phyloP scores from a whole-genome alignment of 163 green algal genomes.

The Scenedesmus sp. region DNA sequence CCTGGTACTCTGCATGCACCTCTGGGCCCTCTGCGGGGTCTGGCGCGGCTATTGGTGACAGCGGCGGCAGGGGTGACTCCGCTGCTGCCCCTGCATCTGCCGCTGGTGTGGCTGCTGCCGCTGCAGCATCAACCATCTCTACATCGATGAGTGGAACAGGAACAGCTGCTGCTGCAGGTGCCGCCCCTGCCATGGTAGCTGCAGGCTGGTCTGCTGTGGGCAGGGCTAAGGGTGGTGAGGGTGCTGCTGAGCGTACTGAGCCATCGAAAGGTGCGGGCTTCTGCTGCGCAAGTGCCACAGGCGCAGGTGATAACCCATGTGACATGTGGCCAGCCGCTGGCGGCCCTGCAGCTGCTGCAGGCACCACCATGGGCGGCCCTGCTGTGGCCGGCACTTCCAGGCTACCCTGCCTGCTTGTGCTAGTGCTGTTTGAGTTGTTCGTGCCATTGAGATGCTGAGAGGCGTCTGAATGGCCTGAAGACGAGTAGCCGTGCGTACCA shows the following conservation, averaged over 20 bases:
- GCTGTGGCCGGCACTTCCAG: background rate
- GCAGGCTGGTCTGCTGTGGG: background rate
- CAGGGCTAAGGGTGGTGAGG: background rate
- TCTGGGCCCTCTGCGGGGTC: background rate
- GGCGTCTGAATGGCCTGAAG: conserved; percentile 32
- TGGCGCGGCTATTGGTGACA: background rate
- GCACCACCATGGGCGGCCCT: no score
- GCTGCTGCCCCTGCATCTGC: background rate
- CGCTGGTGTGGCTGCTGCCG: background rate
- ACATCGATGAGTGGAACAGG: background rate
- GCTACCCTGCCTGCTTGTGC: conserved; percentile 3
- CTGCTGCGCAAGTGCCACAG: background rate
- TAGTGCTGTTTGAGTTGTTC: conserved; percentile 2
- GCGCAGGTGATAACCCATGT: background rate
- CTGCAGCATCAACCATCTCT: background rate
- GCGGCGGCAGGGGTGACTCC: background rate
- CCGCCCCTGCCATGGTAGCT: background rate
- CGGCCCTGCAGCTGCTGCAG: background rate
- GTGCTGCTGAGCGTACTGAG: background rate
- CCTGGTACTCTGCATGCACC: conserved; percentile 9
- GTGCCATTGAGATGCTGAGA: conserved; percentile 10
- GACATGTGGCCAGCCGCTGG: background rate
- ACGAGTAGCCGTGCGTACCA: conserved; percentile 12
- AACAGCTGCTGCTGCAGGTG: background rate
- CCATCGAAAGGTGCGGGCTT: background rate